Evolutionary conservation across 805 yeast species (phyloP), one percentile per base, ranked within the genome.

Genomic region (Ogataea chonburiensis): DNA sequence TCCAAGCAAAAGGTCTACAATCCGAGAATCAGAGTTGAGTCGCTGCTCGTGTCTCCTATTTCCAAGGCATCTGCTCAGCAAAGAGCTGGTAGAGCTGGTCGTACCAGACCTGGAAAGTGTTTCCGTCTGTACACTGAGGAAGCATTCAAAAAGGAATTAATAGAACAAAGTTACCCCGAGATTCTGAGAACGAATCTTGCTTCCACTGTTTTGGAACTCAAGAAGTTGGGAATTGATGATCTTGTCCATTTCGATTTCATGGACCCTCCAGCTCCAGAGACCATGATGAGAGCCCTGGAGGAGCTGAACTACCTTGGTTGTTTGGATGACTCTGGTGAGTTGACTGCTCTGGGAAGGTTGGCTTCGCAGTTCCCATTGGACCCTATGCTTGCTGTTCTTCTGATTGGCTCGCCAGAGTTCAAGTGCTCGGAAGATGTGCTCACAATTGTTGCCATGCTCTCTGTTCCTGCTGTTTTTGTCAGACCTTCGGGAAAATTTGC

Each of bases 201-300:
- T 5, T 81, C 88, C 16, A 93, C 97, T 0, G 98, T 91, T 22
- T 67, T 91, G 46, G 95, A 93, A 60, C 71, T 91, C 62, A 93
- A 93, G 61, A 93, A 93, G 63, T 74, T 93, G 46, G 98, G 98
- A 10, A 75, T 91, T 46, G 95, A 93, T 58, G 98, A 91, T 65
- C 75, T 91, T 55, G 98, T 93, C 24, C 98, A 91, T 64, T 91
- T 91, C 57, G 98, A 93, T 61, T 91, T 93, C 58, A 91, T 91
- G 95, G 98, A 91, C 58, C 98, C 98, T 6, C 98, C 98, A 10
- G 98, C 98, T 3, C 98, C 98, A 7, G 98, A 91, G 63, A 93
- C 98, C 5, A 93, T 91, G 98, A 93, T 93, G 98, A 75, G 98
- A 60, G 98, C 98, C 0, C 68, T 91, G 45, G 98, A 91, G 62